phyloP scores from a whole-genome alignment of 2,329 filamentous ascomycete species.

The Ophiostoma ips region DNA sequence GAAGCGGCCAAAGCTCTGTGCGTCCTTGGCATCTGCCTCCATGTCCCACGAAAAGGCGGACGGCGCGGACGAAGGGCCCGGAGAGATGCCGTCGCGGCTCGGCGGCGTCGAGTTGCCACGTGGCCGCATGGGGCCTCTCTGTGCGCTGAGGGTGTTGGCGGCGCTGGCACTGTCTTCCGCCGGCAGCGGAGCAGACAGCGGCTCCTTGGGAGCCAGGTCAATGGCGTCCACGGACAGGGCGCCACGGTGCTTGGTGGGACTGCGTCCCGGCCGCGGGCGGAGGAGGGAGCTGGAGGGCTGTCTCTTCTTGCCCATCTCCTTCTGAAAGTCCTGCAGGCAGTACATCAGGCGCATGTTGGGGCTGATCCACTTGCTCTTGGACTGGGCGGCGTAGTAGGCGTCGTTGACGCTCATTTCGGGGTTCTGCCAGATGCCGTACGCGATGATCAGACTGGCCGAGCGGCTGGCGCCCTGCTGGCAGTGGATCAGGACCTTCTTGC shows the following conservation, averaged over 20 bases:
- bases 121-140: slow-evolving; percentile 31
- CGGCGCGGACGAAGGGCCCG: slow-evolving; percentile 54
- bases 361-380: slow-evolving; percentile 74
- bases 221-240: slow-evolving; percentile 47
- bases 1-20: slow-evolving; percentile 27
- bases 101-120: slow-evolving; percentile 41
- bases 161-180: slow-evolving; percentile 33
- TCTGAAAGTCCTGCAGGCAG: slow-evolving; percentile 70
- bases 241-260: slow-evolving; percentile 44
- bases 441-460: slow-evolving; percentile 75
- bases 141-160: slow-evolving; percentile 23
- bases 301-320: slow-evolving; percentile 40
- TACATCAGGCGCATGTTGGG: slow-evolving; percentile 90
- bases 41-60: slow-evolving; percentile 47
- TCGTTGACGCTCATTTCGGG: slow-evolving; percentile 67
- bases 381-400: slow-evolving; percentile 68
- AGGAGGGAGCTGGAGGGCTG: slow-evolving; percentile 28
- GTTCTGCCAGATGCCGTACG: slow-evolving; percentile 69
- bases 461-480: slow-evolving; percentile 79
- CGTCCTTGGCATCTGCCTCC: slow-evolving; percentile 30
- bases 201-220: slow-evolving; percentile 37
- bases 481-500: slow-evolving; percentile 69
- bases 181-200: slow-evolving; percentile 47
- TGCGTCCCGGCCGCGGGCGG: slow-evolving; percentile 36
- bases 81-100: slow-evolving; percentile 33